phyloP scores from a whole-genome alignment of 2,329 filamentous ascomycete species.

The Alternaria atra region DNA sequence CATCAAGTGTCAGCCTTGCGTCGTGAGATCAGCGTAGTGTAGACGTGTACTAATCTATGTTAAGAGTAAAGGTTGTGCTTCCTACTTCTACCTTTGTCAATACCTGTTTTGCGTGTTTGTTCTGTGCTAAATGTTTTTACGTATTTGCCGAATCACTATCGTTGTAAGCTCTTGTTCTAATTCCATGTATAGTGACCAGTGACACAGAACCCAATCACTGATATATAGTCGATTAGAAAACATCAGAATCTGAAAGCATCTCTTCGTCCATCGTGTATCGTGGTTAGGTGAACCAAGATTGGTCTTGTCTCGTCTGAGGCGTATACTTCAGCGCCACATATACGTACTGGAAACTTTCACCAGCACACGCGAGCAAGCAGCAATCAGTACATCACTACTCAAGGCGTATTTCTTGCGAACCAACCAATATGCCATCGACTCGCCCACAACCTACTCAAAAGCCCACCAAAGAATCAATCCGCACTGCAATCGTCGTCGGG shows the following conservation, averaged over 20 bases:
- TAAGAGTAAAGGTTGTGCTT: neutral
- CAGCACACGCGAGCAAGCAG: neutral
- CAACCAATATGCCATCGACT: neutral
- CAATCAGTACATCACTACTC: neutral
- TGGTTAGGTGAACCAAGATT: neutral
- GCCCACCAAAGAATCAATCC: slow-evolving; percentile 1
- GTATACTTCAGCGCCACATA: neutral
- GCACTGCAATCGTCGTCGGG: slow-evolving; percentile 1
- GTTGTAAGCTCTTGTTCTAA: neutral
- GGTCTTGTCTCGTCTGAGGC: neutral
- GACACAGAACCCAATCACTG: neutral
- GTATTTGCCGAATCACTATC: neutral
- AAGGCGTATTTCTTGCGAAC: neutral
- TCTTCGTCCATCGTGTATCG: no score
- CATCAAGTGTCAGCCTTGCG: neutral
- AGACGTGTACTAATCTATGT: neutral
- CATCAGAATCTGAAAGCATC: neutral
- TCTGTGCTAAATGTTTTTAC: neutral
- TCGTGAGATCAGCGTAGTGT: neutral
- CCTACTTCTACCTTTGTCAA: neutral
- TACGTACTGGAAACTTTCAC: neutral
- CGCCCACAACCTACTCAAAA: neutral
- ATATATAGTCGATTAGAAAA: neutral
- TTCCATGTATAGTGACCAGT: neutral
- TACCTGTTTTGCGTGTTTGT: neutral